Percentiles rank a stretch among this genome's conserved stretches.
Conservation (phyloP, 768 basidiomycete genomes). For the Amanita rubescens region DNA sequence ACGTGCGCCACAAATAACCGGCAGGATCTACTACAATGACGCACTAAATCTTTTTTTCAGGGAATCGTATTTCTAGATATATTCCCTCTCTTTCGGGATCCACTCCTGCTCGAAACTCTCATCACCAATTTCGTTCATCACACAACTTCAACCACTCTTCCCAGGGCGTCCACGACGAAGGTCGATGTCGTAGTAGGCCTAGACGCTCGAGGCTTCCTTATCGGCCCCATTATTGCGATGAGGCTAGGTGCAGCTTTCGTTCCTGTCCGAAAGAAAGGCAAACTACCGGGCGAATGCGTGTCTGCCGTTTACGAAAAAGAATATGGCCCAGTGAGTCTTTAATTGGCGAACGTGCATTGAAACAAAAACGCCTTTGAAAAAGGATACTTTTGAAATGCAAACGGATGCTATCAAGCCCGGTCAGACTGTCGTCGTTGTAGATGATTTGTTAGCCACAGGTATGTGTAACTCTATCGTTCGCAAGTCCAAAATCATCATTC, state of each 20-base stretch:
- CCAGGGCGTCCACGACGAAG: slow-evolving; percentile 49
- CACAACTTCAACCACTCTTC: slow-evolving; percentile 71
- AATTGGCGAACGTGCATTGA: neutral
- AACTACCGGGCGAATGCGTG: slow-evolving; percentile 84
- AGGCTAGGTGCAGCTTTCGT: slow-evolving; percentile 92
- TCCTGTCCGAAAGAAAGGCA: slow-evolving; percentile 89
- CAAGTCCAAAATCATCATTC: no score
- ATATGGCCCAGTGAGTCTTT: slow-evolving; percentile 66
- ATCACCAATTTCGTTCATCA: slow-evolving; percentile 86
- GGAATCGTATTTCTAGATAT: slow-evolving; percentile 93
- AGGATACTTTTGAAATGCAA: slow-evolving; percentile 98
- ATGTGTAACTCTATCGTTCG: slow-evolving; percentile 13
- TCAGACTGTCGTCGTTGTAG: slow-evolving; percentile 80
- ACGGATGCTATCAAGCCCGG: slow-evolving; percentile 74
- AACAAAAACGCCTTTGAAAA: neutral
- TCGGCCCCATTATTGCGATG: slow-evolving; percentile 89
- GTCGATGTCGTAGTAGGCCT: slow-evolving; percentile 92
- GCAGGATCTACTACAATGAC: neutral
- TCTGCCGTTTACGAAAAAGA: slow-evolving; percentile 83
- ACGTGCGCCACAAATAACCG: slow-evolving; percentile 46
- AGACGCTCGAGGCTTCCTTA: slow-evolving; percentile 92
- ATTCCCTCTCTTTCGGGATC: slow-evolving; percentile 86
- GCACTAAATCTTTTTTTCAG: slow-evolving; percentile 27
- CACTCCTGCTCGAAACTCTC: slow-evolving; percentile 81
- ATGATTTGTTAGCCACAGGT: slow-evolving; percentile 97